Percentiles rank a stretch among this genome's conserved stretches.
These are phyloP conservation scores for Lepraria neglecta DNA, from an alignment of 495 filamentous ascomycete species.

Conservation along the genomic window DNA sequence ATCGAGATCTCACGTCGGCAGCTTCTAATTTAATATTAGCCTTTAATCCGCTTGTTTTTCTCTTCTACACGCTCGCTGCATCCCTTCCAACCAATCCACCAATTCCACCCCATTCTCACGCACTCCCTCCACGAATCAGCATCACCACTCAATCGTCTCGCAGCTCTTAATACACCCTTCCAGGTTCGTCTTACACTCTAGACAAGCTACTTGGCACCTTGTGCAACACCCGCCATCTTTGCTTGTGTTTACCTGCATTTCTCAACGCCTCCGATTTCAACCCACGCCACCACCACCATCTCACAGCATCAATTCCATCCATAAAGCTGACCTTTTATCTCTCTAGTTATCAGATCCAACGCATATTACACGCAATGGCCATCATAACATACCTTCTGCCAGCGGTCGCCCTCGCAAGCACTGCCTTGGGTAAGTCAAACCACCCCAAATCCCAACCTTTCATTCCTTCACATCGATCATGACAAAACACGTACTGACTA, in stretches of 20 bases:
- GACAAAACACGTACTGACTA: conserved; percentile 13
- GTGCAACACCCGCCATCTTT: not conserved
- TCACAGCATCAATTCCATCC: not conserved
- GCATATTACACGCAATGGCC: conserved; percentile 57
- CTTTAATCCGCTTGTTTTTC: conserved; percentile 35
- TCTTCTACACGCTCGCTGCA: conserved; percentile 35
- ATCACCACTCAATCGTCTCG: conserved; percentile 21
- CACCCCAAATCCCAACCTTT: not conserved
- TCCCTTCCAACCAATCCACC: conserved; percentile 20
- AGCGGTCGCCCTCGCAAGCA: conserved; percentile 59
- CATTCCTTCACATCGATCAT: not conserved
- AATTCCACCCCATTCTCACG: conserved; percentile 34
- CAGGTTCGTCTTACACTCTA: conserved; percentile 13
- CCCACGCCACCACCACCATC: not conserved
- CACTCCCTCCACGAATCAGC: conserved; percentile 24
- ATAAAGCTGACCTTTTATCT: conserved; percentile 8
- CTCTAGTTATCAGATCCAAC: conserved; percentile 29
- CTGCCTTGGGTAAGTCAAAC: conserved; percentile 56
- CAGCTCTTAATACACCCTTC: conserved; percentile 23
- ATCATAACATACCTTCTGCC: conserved; percentile 68
- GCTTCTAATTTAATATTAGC: conserved; percentile 16
- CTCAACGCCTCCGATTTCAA: conserved; percentile 21
- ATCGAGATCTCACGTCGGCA: conserved; percentile 18
- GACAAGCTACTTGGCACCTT: not conserved
- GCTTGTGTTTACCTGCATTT: not conserved